Evolutionary conservation across 331 rosid genomes (phyloP), one percentile per base, ranked within the genome.

Genomic region (Telfairia occidentalis): DNA sequence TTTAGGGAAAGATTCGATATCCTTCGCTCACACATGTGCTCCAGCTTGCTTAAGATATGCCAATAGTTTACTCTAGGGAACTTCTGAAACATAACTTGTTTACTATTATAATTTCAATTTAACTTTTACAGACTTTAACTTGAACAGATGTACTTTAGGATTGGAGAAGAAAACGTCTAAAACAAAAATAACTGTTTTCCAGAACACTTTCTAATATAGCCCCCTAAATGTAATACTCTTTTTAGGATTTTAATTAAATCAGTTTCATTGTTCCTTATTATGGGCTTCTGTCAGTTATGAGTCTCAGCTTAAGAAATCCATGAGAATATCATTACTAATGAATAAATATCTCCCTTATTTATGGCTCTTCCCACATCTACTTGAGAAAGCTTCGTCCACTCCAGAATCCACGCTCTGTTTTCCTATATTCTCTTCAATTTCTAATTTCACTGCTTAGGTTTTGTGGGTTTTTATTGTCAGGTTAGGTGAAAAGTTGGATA

Each of bases 401-500:
- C n/a, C n/a, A n/a, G 42, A 37, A 37, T 11, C 18, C 49, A 10
- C 18, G 49, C 3, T 43, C 49, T 11, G 16, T 11, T 46, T 13
- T 46, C n/a, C 26, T 11, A 52, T 52, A 49, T 49, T n/a, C 5
- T 52, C 58, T 52, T 52, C 58, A 19, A n/a, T 52, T 52, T 52
- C 58, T 6, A 52, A 52, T 52, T 52, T 52, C 58, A 52, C 9
- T 4, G 26, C 5, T 52, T 53, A 53, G 21, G 13, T 53, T 53
- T 19, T 8, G 11, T 53, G 21, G 13, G 26, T 53, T 21, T 18
- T 52, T 46, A 29, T 75, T 55, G 78, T 67, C 78, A 90, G 96
- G 19, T 79, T 78, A 81, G 96, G 96, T 92, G 5, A 80, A 86
- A 71, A 57, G 26, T 11, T 52, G 9, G 18, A 7, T 65, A 42